These are phyloP conservation scores for Acacia confusa DNA, from an alignment of 306 rosid genomes.

Conservation along the genomic window DNA sequence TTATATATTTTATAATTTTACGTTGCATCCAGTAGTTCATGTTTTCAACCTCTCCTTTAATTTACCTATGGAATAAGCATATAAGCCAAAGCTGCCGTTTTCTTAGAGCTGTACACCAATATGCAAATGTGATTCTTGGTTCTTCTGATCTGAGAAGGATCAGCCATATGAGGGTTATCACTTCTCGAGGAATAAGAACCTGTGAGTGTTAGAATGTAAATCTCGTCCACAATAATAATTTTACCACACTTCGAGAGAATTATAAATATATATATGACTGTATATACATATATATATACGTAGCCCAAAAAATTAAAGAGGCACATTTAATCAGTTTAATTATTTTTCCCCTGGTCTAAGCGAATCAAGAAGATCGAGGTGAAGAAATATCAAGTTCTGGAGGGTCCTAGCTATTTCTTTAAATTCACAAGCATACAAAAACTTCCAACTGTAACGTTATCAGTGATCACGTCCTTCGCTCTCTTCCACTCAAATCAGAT, in stretches of 20 bases:
- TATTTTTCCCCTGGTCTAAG: neutral
- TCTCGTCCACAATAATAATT: slow-evolving; percentile 31
- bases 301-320: neutral
- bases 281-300: neutral
- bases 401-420: slow-evolving; percentile 1
- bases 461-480: slow-evolving; percentile 41
- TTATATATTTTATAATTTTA: neutral
- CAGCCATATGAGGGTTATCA: slow-evolving; percentile 38
- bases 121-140: slow-evolving; percentile 24
- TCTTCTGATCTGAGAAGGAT: slow-evolving; percentile 24
- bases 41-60: neutral
- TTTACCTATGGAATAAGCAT: neutral
- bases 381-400: neutral
- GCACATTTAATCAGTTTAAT: neutral
- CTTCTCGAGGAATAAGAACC: slow-evolving; percentile 34
- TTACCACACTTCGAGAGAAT: neutral
- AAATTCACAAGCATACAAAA: slow-evolving; percentile 44
- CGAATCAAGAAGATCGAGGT: neutral
- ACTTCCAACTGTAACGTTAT: slow-evolving; percentile 46
- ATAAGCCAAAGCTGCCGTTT: slow-evolving; percentile 24
- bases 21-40: neutral
- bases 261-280: neutral
- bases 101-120: neutral
- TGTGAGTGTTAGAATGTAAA: slow-evolving; percentile 25
- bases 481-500: slow-evolving; percentile 55